Base-by-base conservation (phyloP, 352 stramenopile species). In the Globisporangium megalacanthum region DNA sequence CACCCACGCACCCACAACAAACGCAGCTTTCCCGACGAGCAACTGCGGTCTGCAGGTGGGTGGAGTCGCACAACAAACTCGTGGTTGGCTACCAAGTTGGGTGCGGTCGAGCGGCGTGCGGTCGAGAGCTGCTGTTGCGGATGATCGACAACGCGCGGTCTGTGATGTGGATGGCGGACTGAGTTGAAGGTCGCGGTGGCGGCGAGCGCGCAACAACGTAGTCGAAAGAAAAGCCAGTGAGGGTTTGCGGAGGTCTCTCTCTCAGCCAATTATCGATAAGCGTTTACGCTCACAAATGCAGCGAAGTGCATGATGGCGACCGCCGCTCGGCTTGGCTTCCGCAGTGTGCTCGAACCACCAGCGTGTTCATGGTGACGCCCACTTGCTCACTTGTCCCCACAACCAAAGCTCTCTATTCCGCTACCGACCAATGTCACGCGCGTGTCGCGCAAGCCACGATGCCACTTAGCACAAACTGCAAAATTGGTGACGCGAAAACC, bases 221-320 rank as follows among this genome's bases (percentile, higher is more conserved):
- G 41, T 19, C 17, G 14, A 8, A 47, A 48, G 42, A 48, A 48
- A 48, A 48, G 42, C 42, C 42, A 48, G 42, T 48, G 42, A 29
- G 10, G 25, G 25, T 29, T 29, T 29, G 25, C 25, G 25, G 25
- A 29, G 25, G 25, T 29, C 25, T 29, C 6, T 20, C 36, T 44
- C 6, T 20, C 10, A 14, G 17, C 25, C 48, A 53, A 48, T 48
- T 17, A 25, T 29, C 42, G 11, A 29, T 29, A 29, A 29, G 25
- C 2, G 25, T 29, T 45, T n/a, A 17, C 15, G 13, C 5, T 45
- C 39, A 17, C 15, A 39, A 39, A 39, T 39, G 6, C 10, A 39
- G 35, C 35, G 35, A 13, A 39, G 35, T 2, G 35, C 10, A 13
- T 13, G 35, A 39, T 39, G 35, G 35, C 35, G 35, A 39, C 35